A percentile compares a stretch with the other conserved stretches of the same genome.
These are phyloP conservation scores for Pleurotus citrinopileatus DNA, from an alignment of 768 basidiomycete species.

Conservation along the genomic window DNA sequence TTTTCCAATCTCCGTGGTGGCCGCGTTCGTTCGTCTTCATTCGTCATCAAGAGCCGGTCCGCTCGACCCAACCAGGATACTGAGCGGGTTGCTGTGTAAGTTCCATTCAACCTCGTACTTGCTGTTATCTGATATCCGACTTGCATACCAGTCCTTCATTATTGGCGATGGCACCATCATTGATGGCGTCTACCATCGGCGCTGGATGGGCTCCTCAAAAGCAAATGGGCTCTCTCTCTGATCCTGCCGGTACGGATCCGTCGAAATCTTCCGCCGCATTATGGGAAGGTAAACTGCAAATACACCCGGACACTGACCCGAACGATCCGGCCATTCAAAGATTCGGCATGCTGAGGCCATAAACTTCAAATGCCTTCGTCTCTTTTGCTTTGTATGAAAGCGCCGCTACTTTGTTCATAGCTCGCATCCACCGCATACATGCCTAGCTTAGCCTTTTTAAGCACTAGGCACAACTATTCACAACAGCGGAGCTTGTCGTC, in stretches of 20 bases:
- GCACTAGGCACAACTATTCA: no score
- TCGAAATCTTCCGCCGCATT: conserved; percentile 79
- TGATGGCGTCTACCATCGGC: conserved; percentile 57
- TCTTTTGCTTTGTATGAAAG: background rate
- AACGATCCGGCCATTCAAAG: conserved; percentile 53
- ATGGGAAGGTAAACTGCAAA: conserved; percentile 81
- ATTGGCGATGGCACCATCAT: conserved; percentile 51
- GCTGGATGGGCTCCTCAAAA: conserved; percentile 52
- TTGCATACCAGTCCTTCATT: conserved; percentile 24
- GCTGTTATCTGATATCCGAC: background rate
- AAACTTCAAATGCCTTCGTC: no score
- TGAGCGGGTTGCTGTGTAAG: conserved; percentile 45
- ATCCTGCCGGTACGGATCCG: conserved; percentile 75
- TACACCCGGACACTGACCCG: conserved; percentile 80
- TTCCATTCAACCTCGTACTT: conserved; percentile 9
- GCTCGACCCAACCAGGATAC: conserved; percentile 52
- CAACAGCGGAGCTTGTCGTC: no score
- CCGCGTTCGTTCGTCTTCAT: conserved; percentile 81
- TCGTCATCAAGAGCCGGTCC: conserved; percentile 77
- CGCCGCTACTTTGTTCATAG: background rate
- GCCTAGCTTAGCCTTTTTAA: no score
- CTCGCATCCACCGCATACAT: no score
- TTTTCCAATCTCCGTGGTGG: conserved; percentile 86
- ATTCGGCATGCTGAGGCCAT: conserved; percentile 19
- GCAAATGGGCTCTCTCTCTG: conserved; percentile 55